phyloP scores from a whole-genome alignment of 2,329 filamentous ascomycete species.

The Fusarium papillatum region DNA sequence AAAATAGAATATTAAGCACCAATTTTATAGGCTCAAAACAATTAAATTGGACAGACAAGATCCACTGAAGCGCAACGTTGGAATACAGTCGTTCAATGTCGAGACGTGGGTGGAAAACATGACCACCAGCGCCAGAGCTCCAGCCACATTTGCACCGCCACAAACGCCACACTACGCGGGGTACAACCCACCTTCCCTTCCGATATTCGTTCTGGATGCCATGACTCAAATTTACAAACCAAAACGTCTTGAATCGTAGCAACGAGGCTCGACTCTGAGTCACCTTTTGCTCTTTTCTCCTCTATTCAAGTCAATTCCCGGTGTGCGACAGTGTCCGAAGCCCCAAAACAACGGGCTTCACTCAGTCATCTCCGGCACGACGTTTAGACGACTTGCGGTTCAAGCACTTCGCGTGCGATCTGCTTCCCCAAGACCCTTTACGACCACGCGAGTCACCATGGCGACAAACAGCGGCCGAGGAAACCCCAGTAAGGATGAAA shows the following conservation, averaged over 20 bases:
- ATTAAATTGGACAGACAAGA: not conserved
- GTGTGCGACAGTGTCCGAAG: conserved; percentile 47
- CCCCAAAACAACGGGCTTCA: conserved; percentile 54
- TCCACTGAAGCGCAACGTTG: not conserved
- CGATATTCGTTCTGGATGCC: conserved; percentile 27
- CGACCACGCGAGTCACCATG: conserved; percentile 64
- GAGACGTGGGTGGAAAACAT: conserved; percentile 13
- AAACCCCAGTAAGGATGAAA: conserved; percentile 50
- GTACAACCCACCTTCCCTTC: conserved; percentile 29
- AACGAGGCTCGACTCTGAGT: conserved; percentile 38
- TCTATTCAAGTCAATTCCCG: conserved; percentile 28
- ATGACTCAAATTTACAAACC: conserved; percentile 43
- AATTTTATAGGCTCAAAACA: not conserved
- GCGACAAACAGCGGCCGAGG: conserved; percentile 68
- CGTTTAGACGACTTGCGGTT: conserved; percentile 65
- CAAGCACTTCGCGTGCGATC: conserved; percentile 72
- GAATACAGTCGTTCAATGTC: not conserved
- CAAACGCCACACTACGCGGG: conserved; percentile 19
- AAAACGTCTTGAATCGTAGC: conserved; percentile 17
- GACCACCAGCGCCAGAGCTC: not conserved
- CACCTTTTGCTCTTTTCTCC: conserved; percentile 25
- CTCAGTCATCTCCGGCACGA: conserved; percentile 52
- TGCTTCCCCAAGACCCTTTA: conserved; percentile 60
- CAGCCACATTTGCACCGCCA: conserved; percentile 32
- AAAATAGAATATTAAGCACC: not conserved